These are phyloP conservation scores for Penicillium tannophilum DNA, from an alignment of 495 filamentous ascomycete species.

Conservation along the genomic window DNA sequence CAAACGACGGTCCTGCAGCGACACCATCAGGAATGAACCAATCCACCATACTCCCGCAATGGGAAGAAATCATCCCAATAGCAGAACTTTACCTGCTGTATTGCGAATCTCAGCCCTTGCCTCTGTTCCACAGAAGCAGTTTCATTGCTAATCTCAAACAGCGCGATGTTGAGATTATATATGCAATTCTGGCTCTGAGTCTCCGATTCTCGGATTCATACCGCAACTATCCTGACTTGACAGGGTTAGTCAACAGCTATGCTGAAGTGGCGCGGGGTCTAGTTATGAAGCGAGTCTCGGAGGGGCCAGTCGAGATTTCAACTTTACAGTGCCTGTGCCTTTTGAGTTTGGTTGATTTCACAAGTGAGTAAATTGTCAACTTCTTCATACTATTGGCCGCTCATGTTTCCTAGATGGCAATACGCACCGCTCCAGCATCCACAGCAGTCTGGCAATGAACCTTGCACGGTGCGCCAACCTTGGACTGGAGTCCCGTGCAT, in stretches of 20 bases:
- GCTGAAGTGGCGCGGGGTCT: conserved; percentile 45
- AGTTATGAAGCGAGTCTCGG: conserved; percentile 45
- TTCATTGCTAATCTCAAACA: conserved; percentile 38
- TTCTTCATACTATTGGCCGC: background rate
- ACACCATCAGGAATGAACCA: conserved; percentile 10
- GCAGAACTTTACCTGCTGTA: conserved; percentile 46
- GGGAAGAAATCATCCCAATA: conserved; percentile 41
- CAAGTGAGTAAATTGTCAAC: conserved; percentile 31
- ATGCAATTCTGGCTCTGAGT: conserved; percentile 42
- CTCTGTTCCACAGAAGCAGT: conserved; percentile 41
- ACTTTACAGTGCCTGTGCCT: conserved; percentile 51
- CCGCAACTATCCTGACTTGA: conserved; percentile 15
- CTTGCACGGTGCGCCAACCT: conserved; percentile 49
- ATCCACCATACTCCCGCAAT: conserved; percentile 34
- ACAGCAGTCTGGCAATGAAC: conserved; percentile 50
- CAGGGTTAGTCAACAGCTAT: conserved; percentile 34
- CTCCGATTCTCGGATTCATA: conserved; percentile 37
- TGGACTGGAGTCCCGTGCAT: conserved; percentile 31
- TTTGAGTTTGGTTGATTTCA: conserved; percentile 49
- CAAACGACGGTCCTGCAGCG: background rate
- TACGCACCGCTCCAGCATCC: conserved; percentile 51
- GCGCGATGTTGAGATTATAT: conserved; percentile 45
- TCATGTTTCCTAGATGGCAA: conserved; percentile 40
- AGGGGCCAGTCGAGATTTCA: conserved; percentile 50
- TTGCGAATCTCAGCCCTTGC: conserved; percentile 50